These are phyloP conservation scores for Paraphaeosphaeria minitans DNA, from an alignment of 2,329 filamentous ascomycete genomes.

Conservation along the genomic window DNA sequence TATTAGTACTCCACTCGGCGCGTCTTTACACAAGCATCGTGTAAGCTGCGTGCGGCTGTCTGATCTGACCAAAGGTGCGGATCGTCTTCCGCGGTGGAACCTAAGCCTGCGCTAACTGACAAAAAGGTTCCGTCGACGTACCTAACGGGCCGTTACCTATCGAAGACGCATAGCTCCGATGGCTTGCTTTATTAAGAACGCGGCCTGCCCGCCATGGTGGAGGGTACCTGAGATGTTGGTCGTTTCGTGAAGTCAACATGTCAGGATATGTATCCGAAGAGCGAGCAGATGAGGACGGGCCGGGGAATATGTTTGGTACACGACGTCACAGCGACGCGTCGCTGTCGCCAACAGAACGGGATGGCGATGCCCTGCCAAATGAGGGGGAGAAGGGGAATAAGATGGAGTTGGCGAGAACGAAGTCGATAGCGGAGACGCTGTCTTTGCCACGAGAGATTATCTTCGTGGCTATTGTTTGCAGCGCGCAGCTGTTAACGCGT, in stretches of 20 bases:
- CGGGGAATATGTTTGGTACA: not conserved
- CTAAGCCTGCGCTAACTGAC: not conserved
- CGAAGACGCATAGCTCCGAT: not conserved
- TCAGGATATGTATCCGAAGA: not conserved
- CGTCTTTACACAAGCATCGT: not conserved
- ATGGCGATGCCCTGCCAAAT: not conserved
- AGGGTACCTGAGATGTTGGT: not conserved
- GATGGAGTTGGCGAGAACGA: conserved; percentile 4
- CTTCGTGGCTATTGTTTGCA: conserved; percentile 9
- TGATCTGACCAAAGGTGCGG: not conserved
- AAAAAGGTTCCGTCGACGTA: not conserved
- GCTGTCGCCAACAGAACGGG: not conserved
- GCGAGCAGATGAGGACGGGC: not conserved
- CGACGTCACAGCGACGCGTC: not conserved
- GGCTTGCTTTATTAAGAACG: not conserved
- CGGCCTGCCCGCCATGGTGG: not conserved
- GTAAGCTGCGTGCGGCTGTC: not conserved
- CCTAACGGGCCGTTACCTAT: not conserved
- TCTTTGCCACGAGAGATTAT: conserved; percentile 5
- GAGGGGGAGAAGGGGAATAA: not conserved
- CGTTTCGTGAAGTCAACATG: not conserved
- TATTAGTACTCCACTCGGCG: not conserved
- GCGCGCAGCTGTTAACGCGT: conserved; percentile 5
- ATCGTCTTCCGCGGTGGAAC: not conserved
- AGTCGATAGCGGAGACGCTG: conserved; percentile 6